phyloP scores from a whole-genome alignment of 805 yeast species.

The Jamesozyma lodderae region DNA sequence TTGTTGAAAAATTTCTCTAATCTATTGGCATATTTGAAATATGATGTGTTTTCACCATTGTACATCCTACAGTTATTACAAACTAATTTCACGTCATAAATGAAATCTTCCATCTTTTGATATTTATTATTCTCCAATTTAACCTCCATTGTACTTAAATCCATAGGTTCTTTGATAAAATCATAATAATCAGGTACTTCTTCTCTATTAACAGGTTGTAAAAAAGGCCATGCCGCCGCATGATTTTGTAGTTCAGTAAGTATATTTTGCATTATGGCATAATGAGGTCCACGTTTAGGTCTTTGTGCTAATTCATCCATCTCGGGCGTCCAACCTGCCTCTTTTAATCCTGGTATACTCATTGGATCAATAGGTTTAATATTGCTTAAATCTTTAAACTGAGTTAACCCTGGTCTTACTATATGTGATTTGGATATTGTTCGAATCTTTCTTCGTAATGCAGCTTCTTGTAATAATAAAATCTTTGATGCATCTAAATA shows the following conservation, averaged over 20 bases:
- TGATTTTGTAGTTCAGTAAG: constrained; percentile 85
- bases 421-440: constrained; percentile 70
- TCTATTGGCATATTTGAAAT: constrained; percentile 88
- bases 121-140: constrained; percentile 88
- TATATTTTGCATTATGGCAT: constrained; percentile 83
- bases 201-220: constrained; percentile 82
- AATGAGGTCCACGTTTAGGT: constrained; percentile 91
- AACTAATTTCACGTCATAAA: constrained; percentile 77
- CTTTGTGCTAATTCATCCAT: constrained; percentile 95
- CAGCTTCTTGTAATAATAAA: constrained; percentile 80
- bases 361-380: constrained; percentile 63
- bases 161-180: constrained; percentile 97
- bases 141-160: constrained; percentile 87
- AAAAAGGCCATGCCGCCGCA: constrained; percentile 97
- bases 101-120: constrained; percentile 81
- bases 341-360: constrained; percentile 80
- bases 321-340: constrained; percentile 97
- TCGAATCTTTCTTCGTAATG: constrained; percentile 75
- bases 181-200: constrained; percentile 96
- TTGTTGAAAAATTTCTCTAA: constrained; percentile 79
- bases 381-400: constrained; percentile 45
- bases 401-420: constrained; percentile 71
- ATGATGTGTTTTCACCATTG: constrained; percentile 90
- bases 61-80: constrained; percentile 88
- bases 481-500: constrained; percentile 86